phyloP scores from a whole-genome alignment of 306 rosid species.

The Nissolia schottii region DNA sequence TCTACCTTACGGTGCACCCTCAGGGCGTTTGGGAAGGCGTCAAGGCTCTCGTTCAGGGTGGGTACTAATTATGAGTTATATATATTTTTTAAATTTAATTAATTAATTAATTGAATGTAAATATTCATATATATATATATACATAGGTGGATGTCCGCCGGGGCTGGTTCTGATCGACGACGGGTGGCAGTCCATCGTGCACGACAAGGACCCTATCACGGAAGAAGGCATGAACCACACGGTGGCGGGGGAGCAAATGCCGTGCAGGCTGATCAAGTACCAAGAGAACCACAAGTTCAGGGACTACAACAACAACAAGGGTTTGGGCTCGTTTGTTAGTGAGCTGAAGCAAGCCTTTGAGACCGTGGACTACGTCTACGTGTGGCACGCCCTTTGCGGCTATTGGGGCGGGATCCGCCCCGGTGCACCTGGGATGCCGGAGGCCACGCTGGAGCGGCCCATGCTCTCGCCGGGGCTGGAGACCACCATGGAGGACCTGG shows the following conservation, averaged over 20 bases:
- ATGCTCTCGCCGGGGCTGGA: slow-evolving; percentile 50
- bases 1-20: slow-evolving; percentile 83
- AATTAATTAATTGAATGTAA: too few species aligned
- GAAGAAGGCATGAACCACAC: slow-evolving; percentile 73
- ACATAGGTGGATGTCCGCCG: slow-evolving; percentile 75
- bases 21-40: slow-evolving; percentile 66
- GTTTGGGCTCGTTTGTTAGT: slow-evolving; percentile 64
- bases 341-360: slow-evolving; percentile 62
- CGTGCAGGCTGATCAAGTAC: slow-evolving; percentile 68
- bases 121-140: too few species aligned
- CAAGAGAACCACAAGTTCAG: slow-evolving; percentile 73
- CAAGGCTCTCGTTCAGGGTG: slow-evolving; percentile 42
- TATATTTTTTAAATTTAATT: too few species aligned
- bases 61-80: too few species aligned
- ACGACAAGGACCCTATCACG: slow-evolving; percentile 55
- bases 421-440: slow-evolving; percentile 52
- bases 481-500: slow-evolving; percentile 82
- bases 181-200: slow-evolving; percentile 88
- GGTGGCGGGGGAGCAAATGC: slow-evolving; percentile 87
- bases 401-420: slow-evolving; percentile 97
- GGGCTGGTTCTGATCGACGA: slow-evolving; percentile 80
- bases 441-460: slow-evolving; percentile 46
- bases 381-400: slow-evolving; percentile 95
- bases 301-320: slow-evolving; percentile 44
- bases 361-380: slow-evolving; percentile 74